Percentiles rank a stretch among this genome's conserved stretches.
Conservation (phyloP, 2,329 filamentous ascomycete species). For the Penicillium sp. region DNA sequence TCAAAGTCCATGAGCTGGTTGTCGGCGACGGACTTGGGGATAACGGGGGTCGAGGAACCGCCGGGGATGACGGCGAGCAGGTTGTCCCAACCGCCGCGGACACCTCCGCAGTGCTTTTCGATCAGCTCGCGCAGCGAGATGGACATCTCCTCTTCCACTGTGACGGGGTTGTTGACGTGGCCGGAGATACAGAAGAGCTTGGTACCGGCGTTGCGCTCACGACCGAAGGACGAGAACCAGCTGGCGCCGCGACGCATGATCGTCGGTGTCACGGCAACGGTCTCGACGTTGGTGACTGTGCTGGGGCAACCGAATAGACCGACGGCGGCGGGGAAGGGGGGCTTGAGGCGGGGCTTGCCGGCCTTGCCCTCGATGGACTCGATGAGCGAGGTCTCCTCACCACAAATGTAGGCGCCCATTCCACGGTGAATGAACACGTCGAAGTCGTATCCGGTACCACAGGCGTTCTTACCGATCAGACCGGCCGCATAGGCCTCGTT, state of each 20-base stretch:
- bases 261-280: constrained; percentile 88
- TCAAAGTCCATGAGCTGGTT: constrained; percentile 99
- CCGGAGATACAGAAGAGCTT: constrained; percentile 99
- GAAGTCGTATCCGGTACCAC: constrained; percentile 94
- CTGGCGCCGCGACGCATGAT: constrained; percentile 86
- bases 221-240: constrained; percentile 93
- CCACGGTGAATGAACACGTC: constrained; percentile 96
- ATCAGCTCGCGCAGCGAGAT: constrained; percentile 95
- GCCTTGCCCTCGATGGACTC: constrained; percentile 98
- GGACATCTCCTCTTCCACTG: constrained; percentile 99
- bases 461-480: constrained; percentile 96
- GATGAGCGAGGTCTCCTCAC: constrained; percentile 96
- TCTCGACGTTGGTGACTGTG: constrained; percentile 98
- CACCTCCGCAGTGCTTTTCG: constrained; percentile 96
- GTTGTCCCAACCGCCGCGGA: constrained; percentile 97
- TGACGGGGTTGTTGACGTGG: constrained; percentile 97
- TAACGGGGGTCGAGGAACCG: constrained; percentile 91
- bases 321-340: constrained; percentile 94
- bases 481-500: constrained; percentile 96
- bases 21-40: constrained; percentile 86
- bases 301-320: constrained; percentile 97
- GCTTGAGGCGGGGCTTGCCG: constrained; percentile 97
- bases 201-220: constrained; percentile 92
- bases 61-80: constrained; percentile 91
- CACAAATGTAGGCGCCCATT: constrained; percentile 95